These are phyloP conservation scores for Penicillium sclerotigenum DNA, from an alignment of 2,329 filamentous ascomycete species.

Conservation along the genomic window DNA sequence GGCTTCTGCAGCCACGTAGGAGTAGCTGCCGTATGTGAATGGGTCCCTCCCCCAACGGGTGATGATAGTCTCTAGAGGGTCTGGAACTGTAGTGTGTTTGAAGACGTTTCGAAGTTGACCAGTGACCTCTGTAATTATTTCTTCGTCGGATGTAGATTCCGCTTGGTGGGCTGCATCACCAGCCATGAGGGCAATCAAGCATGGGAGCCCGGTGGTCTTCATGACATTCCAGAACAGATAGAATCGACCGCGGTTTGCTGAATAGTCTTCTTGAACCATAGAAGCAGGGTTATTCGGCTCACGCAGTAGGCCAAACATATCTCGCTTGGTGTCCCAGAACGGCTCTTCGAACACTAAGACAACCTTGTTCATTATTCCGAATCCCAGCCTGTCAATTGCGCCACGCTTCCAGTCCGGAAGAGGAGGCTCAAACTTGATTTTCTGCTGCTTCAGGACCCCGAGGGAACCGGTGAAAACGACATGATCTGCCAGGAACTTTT, in stretches of 20 bases:
- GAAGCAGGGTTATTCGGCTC: conserved; percentile 68
- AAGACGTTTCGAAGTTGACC: conserved; percentile 75
- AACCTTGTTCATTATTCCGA: conserved; percentile 92
- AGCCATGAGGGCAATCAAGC: conserved; percentile 89
- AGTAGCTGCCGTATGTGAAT: conserved; percentile 93
- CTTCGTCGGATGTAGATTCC: conserved; percentile 70
- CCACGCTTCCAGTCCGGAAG: conserved; percentile 83
- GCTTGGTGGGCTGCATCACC: conserved; percentile 89
- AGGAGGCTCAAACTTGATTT: conserved; percentile 80
- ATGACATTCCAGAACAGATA: conserved; percentile 98
- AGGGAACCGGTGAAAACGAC: conserved; percentile 89
- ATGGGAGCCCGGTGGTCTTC: conserved; percentile 81
- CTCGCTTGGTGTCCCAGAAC: conserved; percentile 85
- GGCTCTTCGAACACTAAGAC: conserved; percentile 82
- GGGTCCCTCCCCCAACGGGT: conserved; percentile 89
- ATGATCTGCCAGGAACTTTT: conserved; percentile 75
- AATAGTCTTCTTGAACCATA: conserved; percentile 75
- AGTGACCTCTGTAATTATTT: conserved; percentile 77
- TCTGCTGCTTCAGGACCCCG: conserved; percentile 79
- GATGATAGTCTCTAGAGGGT: conserved; percentile 79
- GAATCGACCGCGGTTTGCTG: conserved; percentile 77
- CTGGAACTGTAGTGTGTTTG: conserved; percentile 60
- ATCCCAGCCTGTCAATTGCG: conserved; percentile 80
- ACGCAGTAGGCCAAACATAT: conserved; percentile 91
- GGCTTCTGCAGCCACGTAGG: conserved; percentile 82